A percentile compares a stretch with the other conserved stretches of the same genome.
Evolutionary conservation across 371 early-diverging fungal genomes (phyloP).

Genomic region (Batrachochytrium dendrobatidis): DNA sequence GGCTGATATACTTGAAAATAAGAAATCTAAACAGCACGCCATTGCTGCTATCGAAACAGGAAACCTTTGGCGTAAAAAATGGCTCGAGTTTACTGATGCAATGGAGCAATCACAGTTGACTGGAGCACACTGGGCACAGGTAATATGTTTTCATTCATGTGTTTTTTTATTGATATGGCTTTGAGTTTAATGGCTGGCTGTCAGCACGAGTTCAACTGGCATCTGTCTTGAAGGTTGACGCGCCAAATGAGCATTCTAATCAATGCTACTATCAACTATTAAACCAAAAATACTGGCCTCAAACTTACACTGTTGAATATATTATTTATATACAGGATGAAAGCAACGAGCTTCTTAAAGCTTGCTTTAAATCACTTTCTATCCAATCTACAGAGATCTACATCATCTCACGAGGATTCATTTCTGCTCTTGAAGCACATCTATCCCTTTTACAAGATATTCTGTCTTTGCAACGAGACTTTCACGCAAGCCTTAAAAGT

Average conservation of each 20-base stretch:
- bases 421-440: slow-evolving; percentile 5
- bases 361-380: slow-evolving; percentile 3
- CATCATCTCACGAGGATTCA: slow-evolving; percentile 6
- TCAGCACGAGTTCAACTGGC: too few species aligned
- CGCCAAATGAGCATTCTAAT: too few species aligned
- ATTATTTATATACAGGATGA: slow-evolving; percentile 4
- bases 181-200: too few species aligned
- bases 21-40: neutral
- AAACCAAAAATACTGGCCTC: too few species aligned
- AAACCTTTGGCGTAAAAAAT: neutral
- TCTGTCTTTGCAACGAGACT: slow-evolving; percentile 6
- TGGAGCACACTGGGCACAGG: slow-evolving; percentile 10
- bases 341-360: neutral
- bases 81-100: slow-evolving; percentile 11
- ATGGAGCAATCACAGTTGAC: slow-evolving; percentile 10
- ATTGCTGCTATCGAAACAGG: slow-evolving; percentile 6
- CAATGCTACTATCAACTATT: too few species aligned
- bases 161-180: neutral
- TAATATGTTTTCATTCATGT: neutral
- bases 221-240: too few species aligned
- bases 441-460: neutral
- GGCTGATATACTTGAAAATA: neutral
- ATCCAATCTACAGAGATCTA: slow-evolving; percentile 11
- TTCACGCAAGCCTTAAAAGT: neutral
- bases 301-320: too few species aligned